Evolutionary conservation across 2,329 filamentous ascomycete species (phyloP).

Genomic region (Rhinocladiella mackenziei): DNA sequence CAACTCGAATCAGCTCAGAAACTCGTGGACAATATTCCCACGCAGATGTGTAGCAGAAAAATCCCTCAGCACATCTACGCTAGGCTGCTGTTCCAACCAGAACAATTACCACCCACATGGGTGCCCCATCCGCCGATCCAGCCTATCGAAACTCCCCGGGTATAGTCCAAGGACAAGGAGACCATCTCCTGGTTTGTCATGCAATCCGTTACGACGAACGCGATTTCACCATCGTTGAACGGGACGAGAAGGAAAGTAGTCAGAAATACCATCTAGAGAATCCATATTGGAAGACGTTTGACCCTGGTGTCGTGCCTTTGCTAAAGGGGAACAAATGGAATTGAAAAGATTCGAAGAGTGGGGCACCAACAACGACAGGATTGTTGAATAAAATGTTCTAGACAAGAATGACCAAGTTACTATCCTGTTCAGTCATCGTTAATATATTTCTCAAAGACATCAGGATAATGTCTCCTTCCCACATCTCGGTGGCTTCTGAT

Average conservation of each 20-base stretch:
- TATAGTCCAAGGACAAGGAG: constrained; percentile 70
- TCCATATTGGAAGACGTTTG: constrained; percentile 72
- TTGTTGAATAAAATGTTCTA: constrained; percentile 15
- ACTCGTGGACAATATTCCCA: neutral
- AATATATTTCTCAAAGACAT: constrained; percentile 49
- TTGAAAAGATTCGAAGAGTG: constrained; percentile 64
- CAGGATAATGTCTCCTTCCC: constrained; percentile 46
- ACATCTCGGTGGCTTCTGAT: constrained; percentile 51
- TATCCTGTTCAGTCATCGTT: constrained; percentile 36
- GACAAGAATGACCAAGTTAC: neutral
- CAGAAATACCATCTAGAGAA: constrained; percentile 64
- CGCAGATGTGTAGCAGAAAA: neutral
- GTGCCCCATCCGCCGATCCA: constrained; percentile 62
- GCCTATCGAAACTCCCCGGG: constrained; percentile 65
- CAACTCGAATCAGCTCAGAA: no score
- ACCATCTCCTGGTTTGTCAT: constrained; percentile 71
- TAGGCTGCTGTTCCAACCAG: no score
- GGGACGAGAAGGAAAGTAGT: constrained; percentile 63
- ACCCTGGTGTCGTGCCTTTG: constrained; percentile 62
- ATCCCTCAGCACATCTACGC: neutral
- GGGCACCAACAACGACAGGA: constrained; percentile 44
- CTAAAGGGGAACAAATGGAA: constrained; percentile 65
- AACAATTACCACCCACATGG: constrained; percentile 43
- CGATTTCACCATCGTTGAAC: constrained; percentile 71
- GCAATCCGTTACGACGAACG: constrained; percentile 67